Base-by-base conservation (phyloP, 1,284 basidiomycete species). In the Phellinidium pouzarii region DNA sequence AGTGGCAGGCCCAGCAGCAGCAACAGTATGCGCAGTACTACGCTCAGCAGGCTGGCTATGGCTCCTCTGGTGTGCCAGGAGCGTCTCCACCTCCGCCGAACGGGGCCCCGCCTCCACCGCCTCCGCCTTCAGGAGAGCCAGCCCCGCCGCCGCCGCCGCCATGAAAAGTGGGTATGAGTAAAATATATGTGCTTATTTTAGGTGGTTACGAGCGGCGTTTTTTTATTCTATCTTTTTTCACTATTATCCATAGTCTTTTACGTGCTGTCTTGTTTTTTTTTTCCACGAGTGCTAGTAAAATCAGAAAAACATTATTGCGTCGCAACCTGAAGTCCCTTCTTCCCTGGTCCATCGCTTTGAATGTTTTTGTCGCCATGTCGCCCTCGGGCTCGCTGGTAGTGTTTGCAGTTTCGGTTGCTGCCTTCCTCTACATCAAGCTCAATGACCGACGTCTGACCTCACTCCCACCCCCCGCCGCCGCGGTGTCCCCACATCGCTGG, bases 21-120 rank as follows among this genome's bases (percentile, higher is more conserved):
- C 75, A 79, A 54, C 84, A 87, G 60, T 87, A 88, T 60, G 75
- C 72, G 9, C 82, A 87, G 57, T 87, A 87, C 64, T 88, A 88
- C 60, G 74, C 75, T 8, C 71, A n/a, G n/a, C n/a, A 73, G 50
- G 65, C 69, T 48, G 71, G 71, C 0, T 59, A 60, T 64, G 67
- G 43, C 37, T 42, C n/a, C n/a, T n/a, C 55, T 9, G 50, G 51
- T n/a, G 50, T 50, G 6, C 42, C 50, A 6, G 47, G 47, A 7
- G 20, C 54, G 11, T 51, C 56, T 23, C 54, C 59, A n/a, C 48
- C 54, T 11, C 51, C 56, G 9, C 54, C 51, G 9, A 37, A 27
- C 26, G 25, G 36, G 26, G 52, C 31, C 22, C 41, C 53, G n/a
- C 48, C 56, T 14, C 57, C 59, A 27, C 59, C 49, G 14, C 55